These are phyloP conservation scores for Elsinoe fawcettii DNA, from an alignment of 2,329 filamentous ascomycete genomes.

Conservation along the genomic window DNA sequence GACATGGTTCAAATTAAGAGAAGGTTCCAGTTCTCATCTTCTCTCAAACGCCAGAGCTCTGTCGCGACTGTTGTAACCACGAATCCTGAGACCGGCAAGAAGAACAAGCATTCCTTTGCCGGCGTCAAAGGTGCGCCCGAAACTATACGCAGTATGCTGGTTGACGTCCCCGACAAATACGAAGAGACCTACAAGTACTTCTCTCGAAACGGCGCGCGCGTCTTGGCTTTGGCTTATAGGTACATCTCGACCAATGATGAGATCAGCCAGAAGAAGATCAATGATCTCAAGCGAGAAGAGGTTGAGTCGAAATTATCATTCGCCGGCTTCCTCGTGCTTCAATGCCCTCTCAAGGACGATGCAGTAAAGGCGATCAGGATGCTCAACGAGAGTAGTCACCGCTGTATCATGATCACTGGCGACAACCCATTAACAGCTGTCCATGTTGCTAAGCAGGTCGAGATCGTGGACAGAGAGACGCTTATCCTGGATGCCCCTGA, in stretches of 20 bases:
- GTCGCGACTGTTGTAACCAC: conserved; percentile 72
- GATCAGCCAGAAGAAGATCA: conserved; percentile 75
- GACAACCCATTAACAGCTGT: conserved; percentile 96
- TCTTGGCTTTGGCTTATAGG: conserved; percentile 89
- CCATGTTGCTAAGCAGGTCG: conserved; percentile 88
- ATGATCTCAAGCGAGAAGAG: conserved; percentile 87
- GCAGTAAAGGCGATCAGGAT: conserved; percentile 89
- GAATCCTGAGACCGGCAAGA: conserved; percentile 65
- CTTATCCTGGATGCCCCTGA: conserved; percentile 93
- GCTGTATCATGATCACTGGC: conserved; percentile 98
- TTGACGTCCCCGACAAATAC: conserved; percentile 74
- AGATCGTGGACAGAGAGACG: conserved; percentile 93
- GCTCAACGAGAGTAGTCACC: conserved; percentile 97
- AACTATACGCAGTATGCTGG: conserved; percentile 90
- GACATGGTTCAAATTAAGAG: conserved; percentile 91
- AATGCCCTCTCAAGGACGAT: conserved; percentile 93
- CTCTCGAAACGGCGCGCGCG: conserved; percentile 88
- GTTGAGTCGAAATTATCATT: conserved; percentile 80
- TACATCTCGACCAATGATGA: conserved; percentile 76
- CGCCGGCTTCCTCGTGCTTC: conserved; percentile 89
- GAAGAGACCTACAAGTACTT: conserved; percentile 99
- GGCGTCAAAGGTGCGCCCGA: conserved; percentile 96
- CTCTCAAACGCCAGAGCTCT: conserved; percentile 91
- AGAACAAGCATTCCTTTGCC: conserved; percentile 77
- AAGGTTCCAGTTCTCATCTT: conserved; percentile 96